phyloP scores from a whole-genome alignment of 345 rosid genomes.

The Gossypioides kirkii region DNA sequence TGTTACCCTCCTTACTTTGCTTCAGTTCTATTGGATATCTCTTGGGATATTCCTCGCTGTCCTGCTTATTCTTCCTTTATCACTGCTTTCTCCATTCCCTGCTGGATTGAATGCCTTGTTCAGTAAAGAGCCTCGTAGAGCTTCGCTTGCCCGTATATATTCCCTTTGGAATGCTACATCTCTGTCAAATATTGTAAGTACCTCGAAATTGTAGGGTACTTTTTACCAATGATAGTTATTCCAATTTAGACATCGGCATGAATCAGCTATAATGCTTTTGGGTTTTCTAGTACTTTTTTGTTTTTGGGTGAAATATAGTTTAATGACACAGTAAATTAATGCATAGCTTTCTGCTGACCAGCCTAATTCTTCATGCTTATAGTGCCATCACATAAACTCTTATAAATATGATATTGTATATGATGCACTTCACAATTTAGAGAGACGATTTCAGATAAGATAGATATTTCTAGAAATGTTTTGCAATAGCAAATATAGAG shows the following conservation, averaged over 20 bases:
- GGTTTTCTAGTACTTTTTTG: not conserved
- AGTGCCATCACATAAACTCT: not conserved
- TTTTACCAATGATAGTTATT: not conserved
- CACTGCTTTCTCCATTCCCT: constrained; percentile 86
- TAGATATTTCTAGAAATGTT: not conserved
- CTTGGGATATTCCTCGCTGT: constrained; percentile 80
- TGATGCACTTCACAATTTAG: not conserved
- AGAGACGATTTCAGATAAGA: not conserved
- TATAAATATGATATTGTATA: not conserved
- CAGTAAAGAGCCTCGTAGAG: constrained; percentile 89
- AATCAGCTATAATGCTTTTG: not conserved
- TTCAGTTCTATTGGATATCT: constrained; percentile 91
- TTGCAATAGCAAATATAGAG: not conserved
- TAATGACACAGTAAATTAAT: not conserved
- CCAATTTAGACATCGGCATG: not conserved
- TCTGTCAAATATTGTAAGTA: constrained; percentile 80
- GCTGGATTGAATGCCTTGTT: constrained; percentile 94
- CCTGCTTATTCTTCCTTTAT: constrained; percentile 84
- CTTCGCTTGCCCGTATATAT: constrained; percentile 82
- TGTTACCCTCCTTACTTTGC: constrained; percentile 73
- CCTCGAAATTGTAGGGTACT: not conserved
- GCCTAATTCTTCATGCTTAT: not conserved
- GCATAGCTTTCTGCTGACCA: not conserved
- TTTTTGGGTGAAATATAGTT: not conserved
- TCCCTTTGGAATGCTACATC: constrained; percentile 91